Evolutionary conservation across 371 early-diverging fungal species (phyloP), one percentile per base, ranked within the genome.

Genomic region (Smittium mucronatum): DNA sequence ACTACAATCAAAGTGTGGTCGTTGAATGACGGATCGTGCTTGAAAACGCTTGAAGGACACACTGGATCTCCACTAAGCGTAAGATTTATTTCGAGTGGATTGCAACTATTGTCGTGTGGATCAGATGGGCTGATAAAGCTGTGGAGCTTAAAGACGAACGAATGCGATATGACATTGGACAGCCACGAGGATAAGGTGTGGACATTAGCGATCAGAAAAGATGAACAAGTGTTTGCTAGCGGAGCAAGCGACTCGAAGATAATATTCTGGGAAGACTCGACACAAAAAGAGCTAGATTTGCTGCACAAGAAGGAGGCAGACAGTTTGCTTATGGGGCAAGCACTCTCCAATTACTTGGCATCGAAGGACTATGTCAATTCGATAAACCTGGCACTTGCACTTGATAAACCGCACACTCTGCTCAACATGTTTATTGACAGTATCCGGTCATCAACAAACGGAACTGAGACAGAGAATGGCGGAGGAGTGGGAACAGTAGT

Each of bases 11-110:
- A 89, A 80, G 79, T 98, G 36, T 98, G 98, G 98, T 89, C 89
- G 61, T 74, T 95, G 31, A 83, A 81, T 26, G 94, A 96, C 69
- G 90, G 85, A 70, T 78, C 87, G 25, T 98, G 98, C 80, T 72
- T 95, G 34, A 90, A 88, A 82, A 96, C 97, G 0, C 90, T 98
- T 74, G 97, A 98, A 73, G 96, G 98, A 0, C 98, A 98, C 74
- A 88, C 93, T 30, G 95, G 93, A 79, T 90, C 95, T 26, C 94
- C 95, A 1, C 83, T 98, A 47, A 82, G 87, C 63, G 86, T 91
- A 0, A 83, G 82, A 33, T 97, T 95, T 72, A 72, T 95, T 70
- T 86, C 93, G 0, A 81, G 85, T 11, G 98, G 98, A 31, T 83
- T 87, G 73, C 97, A 97, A 74, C 75, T 98, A 33, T 76, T 93